These are phyloP conservation scores for Termitomyces sp. DNA, from an alignment of 768 basidiomycete genomes.

Conservation along the genomic window DNA sequence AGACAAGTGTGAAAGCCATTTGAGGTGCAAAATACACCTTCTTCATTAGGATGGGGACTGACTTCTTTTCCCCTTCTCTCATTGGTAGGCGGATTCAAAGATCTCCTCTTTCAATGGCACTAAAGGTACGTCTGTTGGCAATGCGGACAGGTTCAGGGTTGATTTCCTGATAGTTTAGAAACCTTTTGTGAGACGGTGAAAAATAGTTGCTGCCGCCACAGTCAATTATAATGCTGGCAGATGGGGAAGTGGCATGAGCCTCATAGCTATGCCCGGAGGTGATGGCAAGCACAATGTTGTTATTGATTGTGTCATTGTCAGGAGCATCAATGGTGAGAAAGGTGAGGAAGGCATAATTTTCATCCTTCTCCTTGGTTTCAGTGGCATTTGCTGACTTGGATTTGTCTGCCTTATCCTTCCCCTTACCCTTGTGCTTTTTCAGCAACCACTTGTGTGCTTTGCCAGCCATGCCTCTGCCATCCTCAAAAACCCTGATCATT, in stretches of 20 bases:
- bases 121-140: slow-evolving; percentile 1
- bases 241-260: not conserved
- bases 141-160: slow-evolving; percentile 5
- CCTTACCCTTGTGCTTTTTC: not conserved
- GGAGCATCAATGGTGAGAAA: not conserved
- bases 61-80: not conserved
- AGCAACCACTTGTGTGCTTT: not conserved
- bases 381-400: not conserved
- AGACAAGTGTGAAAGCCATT: slow-evolving; percentile 25
- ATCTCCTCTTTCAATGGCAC: not conserved
- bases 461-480: not conserved
- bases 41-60: not conserved
- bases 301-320: not conserved
- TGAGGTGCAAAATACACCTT: slow-evolving; percentile 4
- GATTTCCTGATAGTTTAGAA: slow-evolving; percentile 6
- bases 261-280: slow-evolving; percentile 2
- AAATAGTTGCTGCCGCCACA: slow-evolving; percentile 12
- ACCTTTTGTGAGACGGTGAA: not conserved
- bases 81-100: not conserved
- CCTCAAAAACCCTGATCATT: not conserved
- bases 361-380: not conserved
- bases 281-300: slow-evolving; percentile 1
- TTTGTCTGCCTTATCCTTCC: not conserved
- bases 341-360: not conserved
- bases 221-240: slow-evolving; percentile 1